phyloP scores from a whole-genome alignment of 2,329 filamentous ascomycete genomes.

The Ascochyta koolunga region DNA sequence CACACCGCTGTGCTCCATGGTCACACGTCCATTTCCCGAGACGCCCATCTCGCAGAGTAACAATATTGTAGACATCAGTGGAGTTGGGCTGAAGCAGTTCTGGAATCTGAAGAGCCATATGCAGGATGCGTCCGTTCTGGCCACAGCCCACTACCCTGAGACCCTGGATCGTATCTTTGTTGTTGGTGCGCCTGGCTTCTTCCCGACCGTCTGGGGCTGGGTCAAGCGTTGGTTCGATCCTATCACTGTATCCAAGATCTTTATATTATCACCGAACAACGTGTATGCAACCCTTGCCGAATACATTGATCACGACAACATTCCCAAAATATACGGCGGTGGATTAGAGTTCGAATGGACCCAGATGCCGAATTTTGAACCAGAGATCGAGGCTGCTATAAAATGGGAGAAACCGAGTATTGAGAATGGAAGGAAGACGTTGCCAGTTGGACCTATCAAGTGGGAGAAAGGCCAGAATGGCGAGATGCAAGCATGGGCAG shows the following conservation, averaged over 20 bases:
- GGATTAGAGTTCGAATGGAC: conserved; percentile 83
- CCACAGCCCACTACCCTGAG: conserved; percentile 93
- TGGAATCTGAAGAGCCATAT: conserved; percentile 95
- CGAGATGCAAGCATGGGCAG: conserved; percentile 53
- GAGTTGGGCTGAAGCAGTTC: conserved; percentile 89
- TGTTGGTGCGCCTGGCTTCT: conserved; percentile 88
- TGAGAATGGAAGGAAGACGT: conserved; percentile 47
- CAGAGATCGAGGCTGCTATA: conserved; percentile 50
- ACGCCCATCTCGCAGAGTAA: conserved; percentile 92
- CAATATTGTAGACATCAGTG: conserved; percentile 92
- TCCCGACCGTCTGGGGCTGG: conserved; percentile 93
- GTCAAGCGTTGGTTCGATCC: conserved; percentile 92
- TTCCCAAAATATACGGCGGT: conserved; percentile 89
- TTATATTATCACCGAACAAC: conserved; percentile 77
- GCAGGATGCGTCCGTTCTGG: conserved; percentile 87
- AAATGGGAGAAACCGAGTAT: conserved; percentile 48
- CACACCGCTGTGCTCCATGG: conserved; percentile 80
- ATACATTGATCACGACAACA: conserved; percentile 82
- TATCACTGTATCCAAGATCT: conserved; percentile 89
- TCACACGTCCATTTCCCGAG: conserved; percentile 74
- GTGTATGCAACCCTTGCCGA: conserved; percentile 76
- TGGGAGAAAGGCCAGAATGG: conserved; percentile 53
- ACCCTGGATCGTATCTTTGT: conserved; percentile 87
- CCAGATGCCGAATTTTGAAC: conserved; percentile 74
- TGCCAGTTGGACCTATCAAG: conserved; percentile 56